These are phyloP conservation scores for Boletus barrowsii DNA, from an alignment of 768 basidiomycete species.

Conservation along the genomic window DNA sequence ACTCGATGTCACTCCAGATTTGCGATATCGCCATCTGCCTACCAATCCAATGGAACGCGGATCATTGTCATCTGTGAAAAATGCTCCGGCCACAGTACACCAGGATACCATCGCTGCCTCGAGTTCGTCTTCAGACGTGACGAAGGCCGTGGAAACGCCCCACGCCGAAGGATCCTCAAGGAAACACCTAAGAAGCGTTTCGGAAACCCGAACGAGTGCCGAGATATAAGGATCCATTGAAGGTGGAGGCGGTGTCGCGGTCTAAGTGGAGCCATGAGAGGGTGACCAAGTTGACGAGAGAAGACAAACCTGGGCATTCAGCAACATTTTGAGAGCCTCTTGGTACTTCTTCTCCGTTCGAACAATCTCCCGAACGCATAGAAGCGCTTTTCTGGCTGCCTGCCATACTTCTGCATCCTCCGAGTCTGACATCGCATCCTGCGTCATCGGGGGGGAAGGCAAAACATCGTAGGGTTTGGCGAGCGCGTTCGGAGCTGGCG, in stretches of 20 bases:
- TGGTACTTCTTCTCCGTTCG: slow-evolving; percentile 47
- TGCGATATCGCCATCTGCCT: slow-evolving; percentile 26
- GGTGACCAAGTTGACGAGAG: background rate
- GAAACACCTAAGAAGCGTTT: slow-evolving; percentile 47
- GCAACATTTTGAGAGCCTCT: slow-evolving; percentile 35
- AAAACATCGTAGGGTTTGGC: background rate
- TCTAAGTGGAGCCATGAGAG: slow-evolving; percentile 21
- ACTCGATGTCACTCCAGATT: slow-evolving; percentile 7
- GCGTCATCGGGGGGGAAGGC: background rate
- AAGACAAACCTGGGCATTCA: slow-evolving; percentile 34
- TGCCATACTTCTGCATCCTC: slow-evolving; percentile 34
- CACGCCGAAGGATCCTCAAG: slow-evolving; percentile 62
- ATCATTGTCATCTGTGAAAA: slow-evolving; percentile 34
- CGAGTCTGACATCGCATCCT: slow-evolving; percentile 5
- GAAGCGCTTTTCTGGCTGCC: slow-evolving; percentile 38
- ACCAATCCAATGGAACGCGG: slow-evolving; percentile 6
- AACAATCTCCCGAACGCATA: slow-evolving; percentile 48
- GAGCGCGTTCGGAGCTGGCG: background rate
- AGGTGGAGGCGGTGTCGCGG: slow-evolving; percentile 44
- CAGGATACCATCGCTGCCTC: slow-evolving; percentile 57
- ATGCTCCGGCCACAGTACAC: slow-evolving; percentile 32
- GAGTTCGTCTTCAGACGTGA: slow-evolving; percentile 49
- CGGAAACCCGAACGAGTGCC: slow-evolving; percentile 49
- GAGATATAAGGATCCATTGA: slow-evolving; percentile 51
- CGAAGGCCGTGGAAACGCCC: slow-evolving; percentile 61